Base-by-base conservation (phyloP, 2,329 filamentous ascomycete species). In the Fusarium sp. region DNA sequence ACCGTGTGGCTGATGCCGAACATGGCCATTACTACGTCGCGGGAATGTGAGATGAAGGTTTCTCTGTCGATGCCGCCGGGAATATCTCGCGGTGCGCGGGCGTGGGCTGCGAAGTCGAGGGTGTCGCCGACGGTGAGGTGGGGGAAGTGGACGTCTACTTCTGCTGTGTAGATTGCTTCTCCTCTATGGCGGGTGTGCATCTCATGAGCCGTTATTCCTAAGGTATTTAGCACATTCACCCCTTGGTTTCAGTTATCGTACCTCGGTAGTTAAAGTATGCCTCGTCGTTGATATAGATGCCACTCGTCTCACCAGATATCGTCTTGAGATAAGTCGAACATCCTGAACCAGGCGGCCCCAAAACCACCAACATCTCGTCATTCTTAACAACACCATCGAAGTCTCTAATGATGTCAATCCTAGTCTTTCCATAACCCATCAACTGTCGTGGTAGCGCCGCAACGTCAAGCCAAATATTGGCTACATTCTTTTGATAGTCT, bases 251-350 rank as follows among this genome's bases (percentile, higher is more conserved):
- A 13, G 9, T 1, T 13, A 3, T n/a, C 42, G 20, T 54, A 82
- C 88, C 90, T 76, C 94, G 90, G 75, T 95, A 96, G 79, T 96
- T 94, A 72, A 96, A 87, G 63, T 91, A 87, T 0, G 90, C 89
- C 27, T 83, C 80, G 7, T 89, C 80, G 48, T 92, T 90, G 13
- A 95, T 82, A 69, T 86, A 87, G 61, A 95, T 89, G 31, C 93
- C 92, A 67, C 92, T 89, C 2, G 90, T 92, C 79, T 95, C 91
- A 54, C 92, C 92, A 3, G 91, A 87, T 63, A 96, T 87, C 0
- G 91, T 91, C 80, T 95, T 95, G 53, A 96, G 81, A 69, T 95
- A 89, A 2, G 93, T 96, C 14, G 91, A 92, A 75, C 93, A 96
- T 42, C 90, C 90, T 10, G 84, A 83, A 17, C 86, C 86, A 11